A percentile compares a stretch with the other conserved stretches of the same genome.
Conservation (phyloP, 139 green algal genomes). For the Closterium sp. region DNA sequence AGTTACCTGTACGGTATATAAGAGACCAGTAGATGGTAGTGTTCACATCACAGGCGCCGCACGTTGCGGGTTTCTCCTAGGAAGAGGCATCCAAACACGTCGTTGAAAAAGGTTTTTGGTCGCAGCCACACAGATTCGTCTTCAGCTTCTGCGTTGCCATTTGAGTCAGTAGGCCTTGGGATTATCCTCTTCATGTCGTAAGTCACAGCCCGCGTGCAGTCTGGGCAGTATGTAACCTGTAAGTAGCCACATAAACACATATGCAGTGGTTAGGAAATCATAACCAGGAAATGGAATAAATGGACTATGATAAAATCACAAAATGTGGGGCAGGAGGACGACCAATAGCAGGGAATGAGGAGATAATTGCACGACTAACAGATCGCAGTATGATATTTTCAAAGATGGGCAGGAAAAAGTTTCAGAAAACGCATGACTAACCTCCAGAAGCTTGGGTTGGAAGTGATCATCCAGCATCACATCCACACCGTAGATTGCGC, state of each 20-base stretch:
- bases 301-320: no score
- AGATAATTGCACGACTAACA: no score
- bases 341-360: no score
- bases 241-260: background rate
- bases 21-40: no score
- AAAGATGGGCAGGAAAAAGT: background rate
- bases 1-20: no score
- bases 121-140: background rate
- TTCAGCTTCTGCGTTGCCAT: no score
- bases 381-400: no score
- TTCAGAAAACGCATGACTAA: conserved; percentile 6
- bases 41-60: background rate
- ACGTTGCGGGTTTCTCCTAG: background rate
- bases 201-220: background rate
- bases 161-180: no score
- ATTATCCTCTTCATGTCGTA: conserved; percentile 11
- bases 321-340: no score
- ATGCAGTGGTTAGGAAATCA: background rate
- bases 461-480: conserved; percentile 44
- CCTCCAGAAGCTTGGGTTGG: conserved; percentile 51
- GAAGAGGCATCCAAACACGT: conserved; percentile 8
- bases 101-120: background rate
- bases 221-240: conserved; percentile 14
- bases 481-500: conserved; percentile 48
- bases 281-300: no score